Conservation (phyloP, 495 filamentous ascomycete genomes). For the Penicillium taxi region DNA sequence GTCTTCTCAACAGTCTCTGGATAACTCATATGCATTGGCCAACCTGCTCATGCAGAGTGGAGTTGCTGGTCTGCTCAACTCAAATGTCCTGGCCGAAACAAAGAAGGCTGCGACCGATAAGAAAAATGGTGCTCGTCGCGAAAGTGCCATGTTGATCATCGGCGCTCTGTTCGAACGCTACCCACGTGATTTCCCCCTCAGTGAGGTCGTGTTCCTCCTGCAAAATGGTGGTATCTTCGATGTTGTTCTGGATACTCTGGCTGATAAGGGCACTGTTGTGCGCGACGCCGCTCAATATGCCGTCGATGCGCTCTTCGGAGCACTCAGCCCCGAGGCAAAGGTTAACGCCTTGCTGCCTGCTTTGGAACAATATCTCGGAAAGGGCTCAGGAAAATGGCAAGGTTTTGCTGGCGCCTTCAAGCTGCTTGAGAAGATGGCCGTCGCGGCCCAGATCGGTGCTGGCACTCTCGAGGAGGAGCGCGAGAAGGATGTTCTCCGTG, state of each 20-base stretch:
- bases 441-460: slow-evolving; percentile 78
- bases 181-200: slow-evolving; percentile 65
- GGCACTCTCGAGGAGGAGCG: slow-evolving; percentile 72
- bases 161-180: slow-evolving; percentile 90
- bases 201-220: slow-evolving; percentile 71
- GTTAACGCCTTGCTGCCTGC: slow-evolving; percentile 71
- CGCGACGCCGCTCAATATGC: slow-evolving; percentile 91
- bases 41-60: slow-evolving; percentile 72
- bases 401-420: slow-evolving; percentile 78
- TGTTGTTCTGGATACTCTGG: slow-evolving; percentile 71
- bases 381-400: slow-evolving; percentile 88
- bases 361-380: slow-evolving; percentile 64
- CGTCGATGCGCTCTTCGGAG: slow-evolving; percentile 75
- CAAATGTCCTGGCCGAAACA: slow-evolving; percentile 61
- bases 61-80: slow-evolving; percentile 61
- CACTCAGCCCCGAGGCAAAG: slow-evolving; percentile 71
- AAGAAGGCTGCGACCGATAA: slow-evolving; percentile 89
- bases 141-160: slow-evolving; percentile 90
- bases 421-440: slow-evolving; percentile 81
- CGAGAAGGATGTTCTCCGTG: slow-evolving; percentile 78
- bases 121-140: slow-evolving; percentile 78
- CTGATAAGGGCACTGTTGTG: slow-evolving; percentile 85
- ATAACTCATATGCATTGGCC: slow-evolving; percentile 75
- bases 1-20: slow-evolving; percentile 78
- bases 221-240: slow-evolving; percentile 68